Percentiles rank a stretch among this genome's conserved stretches.
Conservation (phyloP, 75 land plant genomes). For the Picea glauca region DNA sequence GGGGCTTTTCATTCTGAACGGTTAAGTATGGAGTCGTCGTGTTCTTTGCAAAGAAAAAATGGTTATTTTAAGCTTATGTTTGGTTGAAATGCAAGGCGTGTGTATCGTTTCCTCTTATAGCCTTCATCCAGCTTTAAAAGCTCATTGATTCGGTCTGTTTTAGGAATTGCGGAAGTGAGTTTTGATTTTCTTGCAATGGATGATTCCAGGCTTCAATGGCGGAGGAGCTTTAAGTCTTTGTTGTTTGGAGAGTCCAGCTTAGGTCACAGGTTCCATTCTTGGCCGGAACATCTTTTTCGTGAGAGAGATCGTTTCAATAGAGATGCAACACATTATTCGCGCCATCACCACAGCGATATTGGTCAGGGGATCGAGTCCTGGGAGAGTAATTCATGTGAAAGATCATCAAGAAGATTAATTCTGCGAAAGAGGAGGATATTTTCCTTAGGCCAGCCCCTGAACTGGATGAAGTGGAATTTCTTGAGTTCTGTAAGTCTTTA, state of each 20-base stretch:
- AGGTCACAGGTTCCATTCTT: background rate
- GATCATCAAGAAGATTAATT: background rate
- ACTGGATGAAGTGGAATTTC: conserved; percentile 8
- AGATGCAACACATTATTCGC: background rate
- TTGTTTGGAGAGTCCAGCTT: background rate
- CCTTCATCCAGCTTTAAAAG: too few relatives aligned
- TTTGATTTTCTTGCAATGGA: background rate
- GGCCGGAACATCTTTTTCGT: background rate
- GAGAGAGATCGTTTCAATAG: background rate
- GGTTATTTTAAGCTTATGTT: too few relatives aligned
- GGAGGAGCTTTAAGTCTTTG: background rate
- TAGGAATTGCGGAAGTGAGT: background rate
- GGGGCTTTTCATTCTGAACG: background rate
- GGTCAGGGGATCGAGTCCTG: background rate
- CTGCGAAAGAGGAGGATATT: background rate
- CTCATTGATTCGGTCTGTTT: too few relatives aligned
- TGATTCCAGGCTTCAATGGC: background rate
- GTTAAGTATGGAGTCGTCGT: background rate
- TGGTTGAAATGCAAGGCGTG: too few relatives aligned
- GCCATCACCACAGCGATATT: too few relatives aligned
- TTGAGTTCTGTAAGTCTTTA: background rate
- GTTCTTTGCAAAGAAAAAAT: too few relatives aligned
- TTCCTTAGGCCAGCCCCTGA: background rate
- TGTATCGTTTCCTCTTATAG: too few relatives aligned
- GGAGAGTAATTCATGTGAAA: background rate